Conservation (phyloP, 2,329 filamentous ascomycete genomes). For the Endothia cerciana region DNA sequence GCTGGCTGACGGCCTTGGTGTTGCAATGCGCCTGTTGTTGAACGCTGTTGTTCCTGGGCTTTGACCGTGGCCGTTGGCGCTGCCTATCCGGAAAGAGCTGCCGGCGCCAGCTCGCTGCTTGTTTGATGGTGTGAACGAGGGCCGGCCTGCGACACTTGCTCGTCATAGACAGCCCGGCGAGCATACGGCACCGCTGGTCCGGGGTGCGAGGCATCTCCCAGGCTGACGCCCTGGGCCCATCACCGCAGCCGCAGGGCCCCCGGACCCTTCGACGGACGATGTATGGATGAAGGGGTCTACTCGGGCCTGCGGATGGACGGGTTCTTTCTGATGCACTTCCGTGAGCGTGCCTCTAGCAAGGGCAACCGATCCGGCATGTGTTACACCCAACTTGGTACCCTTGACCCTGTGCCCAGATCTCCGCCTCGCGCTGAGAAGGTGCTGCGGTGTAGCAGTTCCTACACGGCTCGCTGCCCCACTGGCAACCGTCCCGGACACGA, state of each 20-base stretch:
- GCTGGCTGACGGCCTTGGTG: background rate
- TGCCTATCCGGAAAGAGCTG: background rate
- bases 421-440: background rate
- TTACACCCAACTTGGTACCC: background rate
- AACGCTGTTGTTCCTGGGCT: background rate
- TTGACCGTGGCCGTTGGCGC: background rate
- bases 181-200: background rate
- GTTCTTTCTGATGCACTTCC: background rate
- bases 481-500: constrained; percentile 29
- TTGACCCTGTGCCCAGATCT: background rate
- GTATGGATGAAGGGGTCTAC: background rate
- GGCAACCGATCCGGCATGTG: background rate
- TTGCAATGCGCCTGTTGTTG: background rate
- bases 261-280: too few relatives aligned
- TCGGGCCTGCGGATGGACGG: too few relatives aligned
- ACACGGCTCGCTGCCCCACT: constrained; percentile 16
- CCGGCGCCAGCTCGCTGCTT: background rate
- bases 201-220: background rate
- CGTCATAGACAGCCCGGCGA: background rate
- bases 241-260: too few relatives aligned
- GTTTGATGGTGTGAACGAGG: background rate
- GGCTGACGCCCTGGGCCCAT: background rate
- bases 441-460: background rate
- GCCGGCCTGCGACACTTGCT: background rate
- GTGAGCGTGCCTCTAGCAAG: background rate